Base-by-base conservation (phyloP, 2,329 filamentous ascomycete genomes). In the Cladosporium colombiae region DNA sequence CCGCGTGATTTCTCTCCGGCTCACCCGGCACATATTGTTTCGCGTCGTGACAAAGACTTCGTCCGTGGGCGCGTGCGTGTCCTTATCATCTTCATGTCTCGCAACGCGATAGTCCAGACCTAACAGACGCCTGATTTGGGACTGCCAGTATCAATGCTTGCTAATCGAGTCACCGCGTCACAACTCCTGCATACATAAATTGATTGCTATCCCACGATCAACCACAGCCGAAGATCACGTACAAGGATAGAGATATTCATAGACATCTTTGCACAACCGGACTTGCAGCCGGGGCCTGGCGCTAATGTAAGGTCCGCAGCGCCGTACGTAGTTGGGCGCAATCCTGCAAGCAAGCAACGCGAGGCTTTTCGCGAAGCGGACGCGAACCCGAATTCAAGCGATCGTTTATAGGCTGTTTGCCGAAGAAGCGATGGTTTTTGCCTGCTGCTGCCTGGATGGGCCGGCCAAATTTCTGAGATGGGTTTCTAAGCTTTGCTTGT, bases 61-160 rank as follows among this genome's bases (percentile, higher is more conserved):
- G 52, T 21, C 52, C 52, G 52, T 31, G 29, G 7, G 29, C 27
- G 29, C 29, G 29, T 55, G 52, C 52, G 52, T 33, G 29, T n/a
- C 52, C 52, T 55, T 55, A 55, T 55, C 52, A 55, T 55, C 52
- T 55, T 55, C 52, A 55, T 55, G 52, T 55, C 52, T 55, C 52
- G 52, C 27, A 14, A 29, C 5, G 10, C 29, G 8, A 18, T 46
- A 2, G 40, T 46, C 40, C n/a, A 46, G 40, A 46, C 40, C 4
- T 21, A 1, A 5, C 7, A 5, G n/a, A 1, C 11, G 40, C 40
- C 40, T 46, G 40, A 23, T 46, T 21, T 21, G n/a, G 37, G 10
- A 21, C 16, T n/a, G 18, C 6, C 37, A 6, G 14, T 16, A n/a
- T 44, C 37, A 21, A 46, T 46, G 40, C 40, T 46, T 46, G 40